Evolutionary conservation across 768 basidiomycete genomes (phyloP), one percentile per base, ranked within the genome.

Genomic region (Russula olivacea): DNA sequence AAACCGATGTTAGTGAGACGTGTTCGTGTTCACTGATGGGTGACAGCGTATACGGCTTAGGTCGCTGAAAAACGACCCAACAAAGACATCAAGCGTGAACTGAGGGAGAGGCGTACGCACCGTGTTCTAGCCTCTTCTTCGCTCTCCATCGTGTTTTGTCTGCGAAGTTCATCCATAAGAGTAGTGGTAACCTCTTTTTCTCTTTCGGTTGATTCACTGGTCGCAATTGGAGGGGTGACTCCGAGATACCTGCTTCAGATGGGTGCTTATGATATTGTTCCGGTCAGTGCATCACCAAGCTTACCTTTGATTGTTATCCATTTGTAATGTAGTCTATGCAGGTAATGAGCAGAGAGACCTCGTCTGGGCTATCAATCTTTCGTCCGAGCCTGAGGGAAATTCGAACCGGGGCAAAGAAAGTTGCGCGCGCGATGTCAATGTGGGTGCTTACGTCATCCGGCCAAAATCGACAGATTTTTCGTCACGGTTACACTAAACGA

Each of bases 91-190:
- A 55, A 43, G 43, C 32, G 36, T 15, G 23, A 36, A 38, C 3
- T 47, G 25, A 30, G 32, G 25, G 25, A 53, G 30, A 50, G 34
- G 56, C 25, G 41, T 57, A 64, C 45, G 25, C 30, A 97, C 96
- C 96, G 87, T 65, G 83, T 87, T 74, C 88, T 83, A 30, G 91
- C 81, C 74, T 98, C 94, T 58, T 91, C 88, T 65, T 93, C 90
- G 51, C 81, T 85, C 76, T 98, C 96, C 74, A 97, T 96, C 2
- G 88, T 88, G 61, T 89, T 88, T 71, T 96, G 88, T 51, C 83
- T 78, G 70, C 85, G 81, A 36, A 99, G 81, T 74, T 99, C 96
- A 61, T 92, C 87, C 89, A 98, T 91, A 57, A 99, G 78, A 7
- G 90, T 88, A 19, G 79, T 71, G 0, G 91, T 93, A 23, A 93